These are phyloP conservation scores for Plantago major DNA, from an alignment of 257 asterid species.

Conservation along the genomic window DNA sequence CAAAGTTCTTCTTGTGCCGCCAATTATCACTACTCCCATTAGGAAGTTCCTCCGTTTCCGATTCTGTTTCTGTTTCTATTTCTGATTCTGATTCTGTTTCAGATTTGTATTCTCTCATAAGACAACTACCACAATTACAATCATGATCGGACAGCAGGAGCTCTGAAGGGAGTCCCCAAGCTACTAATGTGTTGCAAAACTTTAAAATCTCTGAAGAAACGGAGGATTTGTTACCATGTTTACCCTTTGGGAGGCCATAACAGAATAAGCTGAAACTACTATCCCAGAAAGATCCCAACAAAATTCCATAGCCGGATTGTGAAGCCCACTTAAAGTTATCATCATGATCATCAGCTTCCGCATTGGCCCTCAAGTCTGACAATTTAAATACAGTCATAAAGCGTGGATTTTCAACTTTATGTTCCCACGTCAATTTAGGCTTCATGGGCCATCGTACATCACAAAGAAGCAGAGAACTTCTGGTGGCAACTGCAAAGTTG, in stretches of 20 bases:
- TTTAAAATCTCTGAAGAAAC: conserved; percentile 35
- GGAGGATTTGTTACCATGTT: conserved; percentile 18
- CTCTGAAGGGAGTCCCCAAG: conserved; percentile 60
- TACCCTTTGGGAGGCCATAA: conserved; percentile 53
- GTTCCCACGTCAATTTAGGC: conserved; percentile 66
- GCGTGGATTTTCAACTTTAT: conserved; percentile 49
- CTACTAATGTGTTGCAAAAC: conserved; percentile 36
- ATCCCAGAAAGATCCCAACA: conserved; percentile 87
- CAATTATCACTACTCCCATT: conserved; percentile 77
- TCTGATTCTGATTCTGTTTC: too few species aligned
- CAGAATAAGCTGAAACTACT: conserved; percentile 54
- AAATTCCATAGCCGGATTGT: conserved; percentile 66
- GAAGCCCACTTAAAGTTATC: conserved; percentile 47
- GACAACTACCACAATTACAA: conserved; percentile 60
- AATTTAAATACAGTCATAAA: conserved; percentile 43
- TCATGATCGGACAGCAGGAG: conserved; percentile 41
- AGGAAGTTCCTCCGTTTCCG: conserved; percentile 43
- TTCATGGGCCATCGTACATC: conserved; percentile 54
- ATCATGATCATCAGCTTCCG: too few species aligned
- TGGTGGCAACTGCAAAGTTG: conserved; percentile 46
- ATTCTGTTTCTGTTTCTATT: too few species aligned
- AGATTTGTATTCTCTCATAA: conserved; percentile 41
- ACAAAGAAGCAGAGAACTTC: conserved; percentile 48
- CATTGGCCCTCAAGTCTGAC: conserved; percentile 53
- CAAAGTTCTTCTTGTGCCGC: conserved; percentile 61